Conservation (phyloP, 257 asterid species). For the Capsicum rhomboideum region DNA sequence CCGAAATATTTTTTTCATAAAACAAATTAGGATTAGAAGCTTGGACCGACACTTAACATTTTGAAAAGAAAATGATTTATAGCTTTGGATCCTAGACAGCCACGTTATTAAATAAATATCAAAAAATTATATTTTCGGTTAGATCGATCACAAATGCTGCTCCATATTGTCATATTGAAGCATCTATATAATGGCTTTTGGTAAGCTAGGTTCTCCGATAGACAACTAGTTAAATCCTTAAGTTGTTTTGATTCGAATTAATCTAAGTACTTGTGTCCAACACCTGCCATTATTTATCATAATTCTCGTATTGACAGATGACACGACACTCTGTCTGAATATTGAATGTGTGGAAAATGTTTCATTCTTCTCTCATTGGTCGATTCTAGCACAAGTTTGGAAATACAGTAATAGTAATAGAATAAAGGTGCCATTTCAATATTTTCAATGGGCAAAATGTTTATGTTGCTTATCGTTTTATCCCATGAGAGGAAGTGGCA, state of each 20-base stretch:
- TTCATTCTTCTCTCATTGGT: neutral
- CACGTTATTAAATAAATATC: too few species aligned
- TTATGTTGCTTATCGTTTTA: neutral
- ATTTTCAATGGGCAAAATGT: neutral
- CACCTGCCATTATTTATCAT: neutral
- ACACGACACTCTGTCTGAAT: neutral
- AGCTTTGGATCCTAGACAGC: too few species aligned
- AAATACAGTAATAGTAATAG: neutral
- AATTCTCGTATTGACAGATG: neutral
- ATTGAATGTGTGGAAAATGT: neutral
- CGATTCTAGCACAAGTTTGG: slow-evolving; percentile 4
- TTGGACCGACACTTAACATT: too few species aligned
- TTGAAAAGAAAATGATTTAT: too few species aligned
- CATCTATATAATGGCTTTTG: neutral
- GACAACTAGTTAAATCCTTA: neutral
- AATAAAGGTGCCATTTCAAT: neutral
- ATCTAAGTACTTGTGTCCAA: neutral
- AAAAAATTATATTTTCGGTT: too few species aligned
- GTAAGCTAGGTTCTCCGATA: neutral
- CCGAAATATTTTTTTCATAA: too few species aligned
- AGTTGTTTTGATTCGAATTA: neutral
- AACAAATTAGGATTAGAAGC: too few species aligned
- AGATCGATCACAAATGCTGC: too few species aligned
- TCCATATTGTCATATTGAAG: neutral
- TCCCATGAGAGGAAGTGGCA: neutral